These are phyloP conservation scores for Berkeleyomyces basicola DNA, from an alignment of 2,329 filamentous ascomycete genomes.

Conservation along the genomic window DNA sequence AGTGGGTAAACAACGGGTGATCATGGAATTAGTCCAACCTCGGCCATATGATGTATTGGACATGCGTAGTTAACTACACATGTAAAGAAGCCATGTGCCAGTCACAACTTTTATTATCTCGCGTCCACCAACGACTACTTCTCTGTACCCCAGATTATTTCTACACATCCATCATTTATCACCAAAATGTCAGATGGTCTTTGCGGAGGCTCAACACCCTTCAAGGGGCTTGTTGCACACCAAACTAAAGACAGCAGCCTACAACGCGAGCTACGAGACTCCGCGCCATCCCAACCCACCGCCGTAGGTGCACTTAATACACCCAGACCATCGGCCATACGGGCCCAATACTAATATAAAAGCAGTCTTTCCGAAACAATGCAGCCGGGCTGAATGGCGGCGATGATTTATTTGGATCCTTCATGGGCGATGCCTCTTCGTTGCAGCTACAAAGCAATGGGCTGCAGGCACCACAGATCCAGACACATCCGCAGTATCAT, in stretches of 20 bases:
- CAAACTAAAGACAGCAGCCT: conserved; percentile 26
- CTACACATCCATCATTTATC: not conserved
- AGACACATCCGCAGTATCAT: not conserved
- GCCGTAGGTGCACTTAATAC: not conserved
- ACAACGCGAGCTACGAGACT: conserved; percentile 17
- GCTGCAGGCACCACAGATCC: not conserved
- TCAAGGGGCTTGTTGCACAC: conserved; percentile 28
- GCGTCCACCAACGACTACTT: not conserved
- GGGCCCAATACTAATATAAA: not conserved
- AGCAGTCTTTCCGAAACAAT: conserved; percentile 2
- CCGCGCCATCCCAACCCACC: not conserved
- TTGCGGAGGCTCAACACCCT: conserved; percentile 27
- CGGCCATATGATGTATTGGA: not conserved
- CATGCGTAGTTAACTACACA: not conserved
- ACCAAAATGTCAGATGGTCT: conserved; percentile 25
- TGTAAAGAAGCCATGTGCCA: not conserved
- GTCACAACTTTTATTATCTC: not conserved
- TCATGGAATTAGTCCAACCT: not conserved
- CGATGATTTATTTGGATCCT: not conserved
- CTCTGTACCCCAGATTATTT: not conserved
- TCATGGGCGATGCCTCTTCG: not conserved
- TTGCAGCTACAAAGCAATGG: not conserved
- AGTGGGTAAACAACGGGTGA: conserved; percentile 1
- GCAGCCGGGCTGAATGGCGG: not conserved
- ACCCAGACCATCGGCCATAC: not conserved